Base-by-base conservation (phyloP, 2,329 filamentous ascomycete species). In the Coniosporium tulheliwenetii region DNA sequence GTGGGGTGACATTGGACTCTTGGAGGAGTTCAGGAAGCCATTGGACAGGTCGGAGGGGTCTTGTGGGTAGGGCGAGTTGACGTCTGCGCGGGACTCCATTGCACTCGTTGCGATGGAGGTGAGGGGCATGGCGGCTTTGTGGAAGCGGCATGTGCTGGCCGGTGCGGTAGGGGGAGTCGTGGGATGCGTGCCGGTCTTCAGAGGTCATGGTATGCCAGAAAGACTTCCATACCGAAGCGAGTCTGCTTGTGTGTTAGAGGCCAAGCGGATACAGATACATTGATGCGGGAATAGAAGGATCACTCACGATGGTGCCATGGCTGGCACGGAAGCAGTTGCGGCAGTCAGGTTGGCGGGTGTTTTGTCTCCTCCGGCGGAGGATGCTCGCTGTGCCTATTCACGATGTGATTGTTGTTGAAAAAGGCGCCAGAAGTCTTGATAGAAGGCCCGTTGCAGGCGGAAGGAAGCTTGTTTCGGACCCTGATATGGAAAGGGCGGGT, bases 201-300 rank as follows among this genome's bases (percentile, higher is more conserved):
- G 76, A 80, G 58, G 76, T 81, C 73, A 82, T 62, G 44, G 60
- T 91, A 51, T 96, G 91, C 91, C 91, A 98, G 67, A 98, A 89
- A 46, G 82, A 83, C 64, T 82, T 82, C 64, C 91, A 82, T 63
- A 81, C 77, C 52, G 73, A 73, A 52, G 76, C 72, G 56, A 89
- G 62, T 54, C 80, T 80, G 50, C 35, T 42, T 37, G 35, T 41
- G 5, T 13, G 37, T 13, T 19, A 31, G 32, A 1, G 10, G 39
- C 12, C 10, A 33, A 13, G 39, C 15, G 15, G 14, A 40, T 30
- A 39, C 31, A 16, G 30, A n/a, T 16, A 2, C n/a, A 9, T 31
- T 12, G 35, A 39, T 10, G 10, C 4, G 10, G 30, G 35, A 13
- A 15, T 26, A 7, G 8, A 34, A 41, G 30, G 12, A 29, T 29